Evolutionary conservation across 495 filamentous ascomycete genomes (phyloP), one percentile per base, ranked within the genome.

Genomic region (Penicilliopsis zonata): DNA sequence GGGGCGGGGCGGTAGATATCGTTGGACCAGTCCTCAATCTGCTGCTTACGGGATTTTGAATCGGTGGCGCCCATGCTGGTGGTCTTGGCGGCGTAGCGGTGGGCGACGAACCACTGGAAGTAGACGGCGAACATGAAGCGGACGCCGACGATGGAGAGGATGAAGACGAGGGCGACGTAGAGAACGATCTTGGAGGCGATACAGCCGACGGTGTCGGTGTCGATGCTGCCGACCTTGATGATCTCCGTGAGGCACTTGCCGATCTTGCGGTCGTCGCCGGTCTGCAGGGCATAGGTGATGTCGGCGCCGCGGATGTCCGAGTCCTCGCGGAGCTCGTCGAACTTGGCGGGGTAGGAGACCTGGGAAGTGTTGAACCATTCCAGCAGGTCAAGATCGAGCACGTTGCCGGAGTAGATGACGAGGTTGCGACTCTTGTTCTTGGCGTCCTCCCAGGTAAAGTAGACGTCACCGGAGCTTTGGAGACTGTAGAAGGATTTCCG

Each of bases 1-100:
- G 83, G 82, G 2, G 84, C 83, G 8, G 86, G 80, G 17, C 85
- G 78, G 46, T 96, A 95, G 45, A 96, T 96, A 43, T 99, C 92
- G 38, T 99, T 87, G 9, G 76, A 80, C 92, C 92, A 99, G 41
- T 95, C 88, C 55, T 99, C 92, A 35, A 99, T 99, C 51, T 96
- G 84, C 37, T 84, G 78, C 34, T 88, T 78, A 27, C 92, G 74
- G 50, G 82, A 78, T 49, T 82, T 83, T 28, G 70, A 66, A 52
- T 86, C 77, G 2, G 79, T 69, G 10, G 57, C 58, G n/a, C n/a
- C n/a, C 47, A 75, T 60, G 8, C 77, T 81, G 2, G 87, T 83
- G 46, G 77, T 86, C 17, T 67, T 57, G 0, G 90, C 81, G 6
- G 77, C 88, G 48, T 85, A 87, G 18, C 74, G 78, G 38, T 77